Evolutionary conservation across 768 basidiomycete genomes (phyloP), one percentile per base, ranked within the genome.

Genomic region (Podaxis sp.): DNA sequence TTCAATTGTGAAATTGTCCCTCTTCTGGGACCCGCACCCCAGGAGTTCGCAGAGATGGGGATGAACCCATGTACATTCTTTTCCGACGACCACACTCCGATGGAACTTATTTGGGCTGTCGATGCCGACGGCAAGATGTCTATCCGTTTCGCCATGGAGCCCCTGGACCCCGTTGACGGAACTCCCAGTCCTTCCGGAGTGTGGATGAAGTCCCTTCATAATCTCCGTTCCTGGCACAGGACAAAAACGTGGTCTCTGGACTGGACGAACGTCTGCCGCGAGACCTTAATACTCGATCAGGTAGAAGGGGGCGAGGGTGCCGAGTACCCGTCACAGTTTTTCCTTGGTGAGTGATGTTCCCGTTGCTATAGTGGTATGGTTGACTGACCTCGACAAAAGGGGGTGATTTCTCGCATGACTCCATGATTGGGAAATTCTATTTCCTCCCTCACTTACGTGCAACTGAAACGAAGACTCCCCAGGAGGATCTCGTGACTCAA

Each of bases 361-460:
- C 40, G 16, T 62, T 37, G 25, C 42, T 27, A 52, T 4, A 14
- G 27, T 35, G 32, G 32, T 46, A 13, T 5, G 48, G 13, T 38
- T 21, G 23, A 44, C 46, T 47, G 14, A 54, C 10, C 4, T 9
- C 10, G 6, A 5, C 42, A 4, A 35, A 47, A 65, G 65, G 65
- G 3, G 60, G 60, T 42, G 65, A 65, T 25, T 61, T 65, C 23
- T 59, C 65, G 25, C 62, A 55, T 13, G 51, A 57, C 21, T 61
- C 62, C 5, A 63, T 61, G 53, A 58, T 63, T 36, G 65, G 57
- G n/a, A 66, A 66, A 57, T 58, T 57, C n/a, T 66, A 66, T 25
- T 66, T 63, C 37, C 57, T 66, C 46, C 65, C 65, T 21, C 53
- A 61, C 11, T 50, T 61, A 32, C 62, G 61, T 6, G 62, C 65